Conservation (phyloP, 805 yeast species). For the Saccharomycopsis olivae region DNA sequence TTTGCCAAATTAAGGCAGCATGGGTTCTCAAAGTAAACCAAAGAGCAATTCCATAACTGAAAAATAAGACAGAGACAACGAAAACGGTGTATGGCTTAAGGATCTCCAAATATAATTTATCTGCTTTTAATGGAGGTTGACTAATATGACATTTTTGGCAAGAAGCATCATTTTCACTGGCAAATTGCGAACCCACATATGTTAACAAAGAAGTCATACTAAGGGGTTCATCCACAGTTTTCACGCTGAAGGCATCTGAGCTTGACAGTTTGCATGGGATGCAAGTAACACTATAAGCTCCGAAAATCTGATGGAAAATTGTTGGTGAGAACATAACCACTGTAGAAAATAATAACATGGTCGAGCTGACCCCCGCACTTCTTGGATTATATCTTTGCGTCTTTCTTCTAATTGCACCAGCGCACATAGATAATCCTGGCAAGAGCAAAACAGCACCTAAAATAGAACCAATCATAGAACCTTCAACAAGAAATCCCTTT, state of each 20-base stretch:
- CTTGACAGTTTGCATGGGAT: slow-evolving; percentile 33
- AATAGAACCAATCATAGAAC: slow-evolving; percentile 89
- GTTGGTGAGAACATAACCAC: slow-evolving; percentile 91
- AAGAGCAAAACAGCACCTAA: slow-evolving; percentile 83
- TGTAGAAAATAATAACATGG: slow-evolving; percentile 86
- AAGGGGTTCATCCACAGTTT: slow-evolving; percentile 7
- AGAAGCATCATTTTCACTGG: slow-evolving; percentile 22
- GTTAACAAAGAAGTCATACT: slow-evolving; percentile 3
- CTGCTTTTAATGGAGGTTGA: slow-evolving; percentile 67
- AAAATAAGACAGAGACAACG: slow-evolving; percentile 70
- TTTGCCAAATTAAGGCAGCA: slow-evolving; percentile 93
- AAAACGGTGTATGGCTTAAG: slow-evolving; percentile 73
- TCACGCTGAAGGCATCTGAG: background rate
- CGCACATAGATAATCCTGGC: slow-evolving; percentile 96
- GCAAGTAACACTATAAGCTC: slow-evolving; percentile 73
- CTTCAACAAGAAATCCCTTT: slow-evolving; percentile 87
- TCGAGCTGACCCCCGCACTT: slow-evolving; percentile 94
- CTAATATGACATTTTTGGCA: slow-evolving; percentile 68
- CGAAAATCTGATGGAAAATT: slow-evolving; percentile 79
- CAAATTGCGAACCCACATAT: background rate
- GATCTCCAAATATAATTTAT: slow-evolving; percentile 52
- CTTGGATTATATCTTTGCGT: slow-evolving; percentile 94
- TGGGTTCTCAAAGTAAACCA: slow-evolving; percentile 92
- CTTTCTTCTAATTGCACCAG: slow-evolving; percentile 86
- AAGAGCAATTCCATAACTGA: slow-evolving; percentile 80